Conservation (phyloP, 345 rosid genomes). For the Eucalyptus camaldulensis region DNA sequence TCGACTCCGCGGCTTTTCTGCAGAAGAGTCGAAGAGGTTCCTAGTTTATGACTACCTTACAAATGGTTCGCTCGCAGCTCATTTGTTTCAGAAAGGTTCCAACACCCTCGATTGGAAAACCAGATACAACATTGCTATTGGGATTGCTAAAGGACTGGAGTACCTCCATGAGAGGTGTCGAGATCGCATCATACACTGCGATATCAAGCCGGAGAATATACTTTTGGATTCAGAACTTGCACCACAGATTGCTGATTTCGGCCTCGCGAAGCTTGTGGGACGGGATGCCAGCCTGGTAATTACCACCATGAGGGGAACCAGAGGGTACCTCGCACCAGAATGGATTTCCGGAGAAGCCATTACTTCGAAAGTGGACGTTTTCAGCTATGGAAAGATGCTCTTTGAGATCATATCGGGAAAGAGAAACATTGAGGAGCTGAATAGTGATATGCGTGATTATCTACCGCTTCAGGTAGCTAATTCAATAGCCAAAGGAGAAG, state of each 20-base stretch:
- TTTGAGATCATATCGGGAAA: conserved; percentile 7
- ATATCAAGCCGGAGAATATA: conserved; percentile 4
- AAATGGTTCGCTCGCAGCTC: conserved; percentile 1
- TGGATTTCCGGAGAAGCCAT: not conserved
- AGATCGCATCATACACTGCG: not conserved
- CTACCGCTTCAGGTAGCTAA: not conserved
- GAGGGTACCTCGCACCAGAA: not conserved
- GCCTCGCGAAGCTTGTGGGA: not conserved
- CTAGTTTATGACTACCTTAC: conserved; percentile 7
- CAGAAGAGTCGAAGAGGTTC: not conserved
- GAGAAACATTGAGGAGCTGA: not conserved
- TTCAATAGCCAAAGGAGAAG: not conserved
- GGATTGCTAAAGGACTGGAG: conserved; percentile 3
- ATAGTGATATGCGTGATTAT: not conserved
- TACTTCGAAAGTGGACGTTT: conserved; percentile 7
- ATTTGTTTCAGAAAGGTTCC: not conserved
- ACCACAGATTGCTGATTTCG: not conserved
- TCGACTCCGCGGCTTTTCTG: conserved; percentile 4
- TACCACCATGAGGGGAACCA: conserved; percentile 1
- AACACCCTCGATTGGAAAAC: not conserved
- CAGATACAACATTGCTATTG: not conserved
- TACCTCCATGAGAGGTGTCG: conserved; percentile 10
- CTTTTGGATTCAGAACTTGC: not conserved
- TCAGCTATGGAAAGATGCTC: conserved; percentile 9
- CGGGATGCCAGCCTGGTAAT: not conserved